A percentile compares a stretch with the other conserved stretches of the same genome.
Conservation (phyloP, 208 protist genomes). For the Acanthamoeba castellanii region DNA sequence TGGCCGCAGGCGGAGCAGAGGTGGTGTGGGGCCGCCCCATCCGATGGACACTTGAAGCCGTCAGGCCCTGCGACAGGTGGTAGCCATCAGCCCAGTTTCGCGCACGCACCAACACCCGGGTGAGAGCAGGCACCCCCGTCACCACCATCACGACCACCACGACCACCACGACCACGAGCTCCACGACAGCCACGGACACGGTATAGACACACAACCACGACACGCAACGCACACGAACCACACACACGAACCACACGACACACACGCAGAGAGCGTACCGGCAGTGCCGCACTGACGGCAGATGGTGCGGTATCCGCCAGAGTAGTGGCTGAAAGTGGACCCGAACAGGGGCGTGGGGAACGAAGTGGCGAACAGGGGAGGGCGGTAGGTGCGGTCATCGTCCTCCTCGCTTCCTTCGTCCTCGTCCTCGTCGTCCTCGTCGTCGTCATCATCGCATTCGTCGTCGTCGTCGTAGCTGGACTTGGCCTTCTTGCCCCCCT, state of each 20-base stretch:
- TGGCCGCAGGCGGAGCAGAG: conserved; percentile 37
- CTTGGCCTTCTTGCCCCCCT: neutral
- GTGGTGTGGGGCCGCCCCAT: neutral
- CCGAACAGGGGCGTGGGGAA: neutral
- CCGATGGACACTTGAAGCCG: neutral
- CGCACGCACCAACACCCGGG: no score
- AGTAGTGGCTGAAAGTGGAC: neutral
- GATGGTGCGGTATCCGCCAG: neutral
- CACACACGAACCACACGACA: no score
- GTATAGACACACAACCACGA: no score
- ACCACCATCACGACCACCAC: no score
- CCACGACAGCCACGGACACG: no score
- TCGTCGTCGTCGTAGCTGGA: neutral
- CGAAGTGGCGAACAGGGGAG: neutral
- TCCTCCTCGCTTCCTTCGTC: no score
- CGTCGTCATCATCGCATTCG: conserved; percentile 36
- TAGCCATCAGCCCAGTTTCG: no score
- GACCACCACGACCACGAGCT: no score
- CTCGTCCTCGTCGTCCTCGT: no score
- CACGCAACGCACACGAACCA: neutral
- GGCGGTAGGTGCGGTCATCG: conserved; percentile 35
- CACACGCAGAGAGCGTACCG: neutral
- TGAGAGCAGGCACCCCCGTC: no score
- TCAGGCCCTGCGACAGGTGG: neutral
- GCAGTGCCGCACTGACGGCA: conserved; percentile 17